Evolutionary conservation across 441 rosid species (phyloP), one percentile per base, ranked within the genome.

Genomic region (Mallotus repandus): DNA sequence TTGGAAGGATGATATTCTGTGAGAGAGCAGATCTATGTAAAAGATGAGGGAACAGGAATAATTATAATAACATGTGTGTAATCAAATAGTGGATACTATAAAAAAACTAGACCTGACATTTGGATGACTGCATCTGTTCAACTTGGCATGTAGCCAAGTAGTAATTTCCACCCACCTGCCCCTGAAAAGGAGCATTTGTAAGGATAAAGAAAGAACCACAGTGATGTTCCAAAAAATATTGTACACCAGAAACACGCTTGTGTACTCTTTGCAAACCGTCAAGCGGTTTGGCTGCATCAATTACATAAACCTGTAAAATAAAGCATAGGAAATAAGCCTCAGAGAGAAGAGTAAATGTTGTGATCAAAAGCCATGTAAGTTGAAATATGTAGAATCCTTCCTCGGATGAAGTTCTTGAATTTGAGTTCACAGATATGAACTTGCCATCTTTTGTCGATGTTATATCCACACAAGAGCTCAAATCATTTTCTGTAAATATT

Each of bases 341-440:
- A 63, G 49, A n/a, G 58, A 76, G 10, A 46, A 76, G 66, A 61
- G 25, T 16, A 58, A 43, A 52, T 21, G 13, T 49, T 48, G 63
- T 52, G 62, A 56, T 16, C 58, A 56, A 55, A 32, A 73, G 66
- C 25, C 70, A 67, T 19, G 50, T 61, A 72, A 81, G 74, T 75
- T 63, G 69, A 71, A 76, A 82, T 38, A 81, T 80, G 76, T 79
- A 70, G 79, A 81, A 85, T 78, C 91, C 86, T 89, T 91, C 97
- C 99, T 92, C 96, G 5, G 99, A 94, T 76, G 97, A 94, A 73
- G 94, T 87, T 86, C 99, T 91, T 68, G 97, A 89, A 79, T 92
- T 92, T 48, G 99, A 94, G 85, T 94, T 94, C 83, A 94, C 88
- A 69, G 99, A 89, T 49, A 92, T 89, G 78, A 92, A 92, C 88